A percentile compares a stretch with the other conserved stretches of the same genome.
These are phyloP conservation scores for Aspergillus sp. DNA, from an alignment of 2,329 filamentous ascomycete species.

Conservation along the genomic window DNA sequence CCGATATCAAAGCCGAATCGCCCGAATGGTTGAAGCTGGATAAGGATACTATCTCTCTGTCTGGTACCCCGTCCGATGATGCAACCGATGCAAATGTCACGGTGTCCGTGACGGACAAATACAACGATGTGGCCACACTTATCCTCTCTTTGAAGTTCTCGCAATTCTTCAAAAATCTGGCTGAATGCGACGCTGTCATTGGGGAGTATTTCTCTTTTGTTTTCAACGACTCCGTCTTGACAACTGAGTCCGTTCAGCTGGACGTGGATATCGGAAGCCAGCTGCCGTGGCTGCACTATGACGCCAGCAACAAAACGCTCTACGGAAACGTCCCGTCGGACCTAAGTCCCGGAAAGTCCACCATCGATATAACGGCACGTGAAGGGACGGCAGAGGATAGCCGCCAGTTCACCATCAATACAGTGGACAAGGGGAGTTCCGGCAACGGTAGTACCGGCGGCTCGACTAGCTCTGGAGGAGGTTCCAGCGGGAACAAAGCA, in stretches of 20 bases:
- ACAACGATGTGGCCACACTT: conserved; percentile 57
- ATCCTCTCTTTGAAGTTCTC: conserved; percentile 50
- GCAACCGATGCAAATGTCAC: conserved; percentile 62
- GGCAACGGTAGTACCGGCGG: conserved; percentile 1
- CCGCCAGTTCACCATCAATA: conserved; percentile 44
- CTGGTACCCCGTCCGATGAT: conserved; percentile 61
- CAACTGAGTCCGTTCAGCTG: conserved; percentile 39
- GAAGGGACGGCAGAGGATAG: conserved; percentile 39
- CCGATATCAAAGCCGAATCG: conserved; percentile 51
- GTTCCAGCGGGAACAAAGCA: conserved; percentile 28
- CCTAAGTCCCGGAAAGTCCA: conserved; percentile 36
- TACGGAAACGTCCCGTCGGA: conserved; percentile 49
- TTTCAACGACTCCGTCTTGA: conserved; percentile 45
- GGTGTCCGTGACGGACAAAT: conserved; percentile 59
- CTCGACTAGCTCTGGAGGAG: conserved; percentile 17
- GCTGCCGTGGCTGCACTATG: conserved; percentile 51
- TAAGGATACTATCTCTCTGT: conserved; percentile 57
- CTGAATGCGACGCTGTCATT: conserved; percentile 46
- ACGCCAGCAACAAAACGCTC: conserved; percentile 43
- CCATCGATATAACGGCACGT: conserved; percentile 44
- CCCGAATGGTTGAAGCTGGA: conserved; percentile 72
- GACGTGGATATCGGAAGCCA: conserved; percentile 42
- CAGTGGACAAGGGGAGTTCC: conserved; percentile 21
- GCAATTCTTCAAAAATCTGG: conserved; percentile 45
- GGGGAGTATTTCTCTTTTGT: conserved; percentile 50